Evolutionary conservation across 257 asterid genomes (phyloP), one percentile per base, ranked within the genome.

Genomic region (Jasminum sambac): DNA sequence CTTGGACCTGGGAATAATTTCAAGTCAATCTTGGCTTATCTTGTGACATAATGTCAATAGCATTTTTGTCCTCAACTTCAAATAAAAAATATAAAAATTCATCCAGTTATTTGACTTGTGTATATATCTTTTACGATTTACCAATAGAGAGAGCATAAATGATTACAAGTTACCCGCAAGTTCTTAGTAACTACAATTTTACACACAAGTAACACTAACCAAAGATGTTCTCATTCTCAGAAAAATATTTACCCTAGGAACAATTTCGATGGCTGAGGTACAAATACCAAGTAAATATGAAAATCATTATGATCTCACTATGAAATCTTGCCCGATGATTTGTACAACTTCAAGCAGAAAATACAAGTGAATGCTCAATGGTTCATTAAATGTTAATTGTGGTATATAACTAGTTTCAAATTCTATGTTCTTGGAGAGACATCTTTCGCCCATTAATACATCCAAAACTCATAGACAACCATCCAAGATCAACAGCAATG

Each of bases 1-100:
- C 63, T 46, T 68, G 70, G 66, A 42, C n/a, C 11, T 9, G 30
- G 38, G 21, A 62, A 34, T 61, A 73, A 73, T 74, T 67, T 73
- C 78, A 67, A 58, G 70, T 64, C 63, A 68, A 43, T n/a, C 41
- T 64, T 50, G 71, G 21, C 64, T 46, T 37, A 8, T 14, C 19
- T 8, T 38, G 2, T 57, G 40, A 23, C 67, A 21, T 21, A 23
- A 62, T 34, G 46, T 12, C 16, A 14, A 63, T 24, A 5, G 16
- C 6, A 0, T 34, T 12, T 72, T 65, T 50, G 66, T 17, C 38
- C 13, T 19, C 50, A n/a, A n/a, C n/a, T n/a, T n/a, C n/a, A n/a
- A n/a, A n/a, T n/a, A n/a, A n/a, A n/a, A n/a, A n/a, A n/a, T n/a
- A n/a, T n/a, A n/a, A 30, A 30, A 30, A 1, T 30, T 30, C 36